phyloP scores from a whole-genome alignment of 1,284 basidiomycete species.

The Ganoderma lucidum region DNA sequence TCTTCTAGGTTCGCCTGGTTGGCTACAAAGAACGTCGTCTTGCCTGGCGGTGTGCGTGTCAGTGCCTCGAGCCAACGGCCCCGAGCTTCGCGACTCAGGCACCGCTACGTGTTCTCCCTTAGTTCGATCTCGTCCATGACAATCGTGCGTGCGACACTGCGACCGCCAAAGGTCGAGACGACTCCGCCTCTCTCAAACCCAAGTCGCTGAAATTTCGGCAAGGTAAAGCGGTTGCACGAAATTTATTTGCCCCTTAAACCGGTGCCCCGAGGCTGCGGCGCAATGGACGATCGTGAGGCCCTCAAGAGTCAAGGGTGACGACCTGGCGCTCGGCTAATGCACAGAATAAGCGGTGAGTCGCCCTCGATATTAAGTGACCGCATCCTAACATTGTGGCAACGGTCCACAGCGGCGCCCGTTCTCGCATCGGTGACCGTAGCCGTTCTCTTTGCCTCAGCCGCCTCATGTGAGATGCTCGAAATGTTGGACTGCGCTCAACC shows the following conservation, averaged over 20 bases:
- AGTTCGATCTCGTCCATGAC: background rate
- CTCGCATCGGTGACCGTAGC: background rate
- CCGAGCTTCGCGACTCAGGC: background rate
- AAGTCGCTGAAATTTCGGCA: background rate
- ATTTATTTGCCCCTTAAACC: background rate
- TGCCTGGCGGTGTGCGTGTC: slow-evolving; percentile 57
- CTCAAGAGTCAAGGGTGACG: background rate
- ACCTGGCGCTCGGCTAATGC: background rate
- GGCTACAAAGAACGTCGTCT: slow-evolving; percentile 84
- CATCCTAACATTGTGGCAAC: background rate
- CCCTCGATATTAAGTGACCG: background rate
- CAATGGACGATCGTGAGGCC: too few relatives aligned
- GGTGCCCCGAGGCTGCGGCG: background rate
- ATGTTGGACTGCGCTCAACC: background rate
- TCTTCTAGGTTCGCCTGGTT: slow-evolving; percentile 74
- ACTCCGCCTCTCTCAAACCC: background rate
- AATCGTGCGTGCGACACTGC: background rate
- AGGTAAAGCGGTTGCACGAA: background rate
- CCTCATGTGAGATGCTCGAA: background rate
- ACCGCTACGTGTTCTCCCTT: background rate
- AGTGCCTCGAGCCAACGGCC: background rate
- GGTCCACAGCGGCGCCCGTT: background rate
- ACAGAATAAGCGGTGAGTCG: background rate
- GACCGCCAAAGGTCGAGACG: background rate
- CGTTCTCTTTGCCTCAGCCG: background rate